These are phyloP conservation scores for Botrytis pseudocinerea DNA, from an alignment of 2,329 filamentous ascomycete species.

Conservation along the genomic window DNA sequence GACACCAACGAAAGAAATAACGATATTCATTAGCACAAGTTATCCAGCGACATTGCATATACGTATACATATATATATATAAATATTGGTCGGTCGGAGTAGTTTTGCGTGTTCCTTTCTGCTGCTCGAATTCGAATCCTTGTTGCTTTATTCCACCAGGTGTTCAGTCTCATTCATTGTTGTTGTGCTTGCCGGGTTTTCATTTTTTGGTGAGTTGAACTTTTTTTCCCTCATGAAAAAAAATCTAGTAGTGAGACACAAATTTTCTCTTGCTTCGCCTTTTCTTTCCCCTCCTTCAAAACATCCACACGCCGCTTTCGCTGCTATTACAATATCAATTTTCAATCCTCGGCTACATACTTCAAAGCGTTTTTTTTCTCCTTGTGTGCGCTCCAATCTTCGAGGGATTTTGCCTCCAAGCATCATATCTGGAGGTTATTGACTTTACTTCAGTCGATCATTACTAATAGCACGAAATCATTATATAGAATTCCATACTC, in stretches of 20 bases:
- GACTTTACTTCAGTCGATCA: background rate
- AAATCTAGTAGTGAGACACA: conserved; percentile 16
- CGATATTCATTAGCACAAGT: background rate
- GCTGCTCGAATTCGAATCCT: background rate
- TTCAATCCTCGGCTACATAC: conserved; percentile 23
- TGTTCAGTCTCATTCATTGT: background rate
- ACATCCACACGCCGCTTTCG: conserved; percentile 19
- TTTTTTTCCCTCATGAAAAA: conserved; percentile 9
- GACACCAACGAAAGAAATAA: background rate
- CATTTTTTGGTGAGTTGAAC: conserved; percentile 20
- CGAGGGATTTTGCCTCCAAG: background rate
- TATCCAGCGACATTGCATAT: background rate
- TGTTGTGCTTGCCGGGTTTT: background rate
- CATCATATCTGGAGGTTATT: background rate
- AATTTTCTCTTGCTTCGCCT: conserved; percentile 20
- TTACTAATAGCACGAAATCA: conserved; percentile 17
- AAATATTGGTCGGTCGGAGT: background rate
- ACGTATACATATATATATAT: background rate
- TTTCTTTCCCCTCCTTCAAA: conserved; percentile 15
- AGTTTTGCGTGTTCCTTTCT: background rate
- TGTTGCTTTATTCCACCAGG: background rate
- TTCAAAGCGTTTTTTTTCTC: background rate
- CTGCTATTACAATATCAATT: conserved; percentile 20
- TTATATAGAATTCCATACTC: conserved; percentile 25
- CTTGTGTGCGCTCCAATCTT: conserved; percentile 17